Conservation (phyloP, 495 filamentous ascomycete genomes). For the Aspergillus heteromorphus region DNA sequence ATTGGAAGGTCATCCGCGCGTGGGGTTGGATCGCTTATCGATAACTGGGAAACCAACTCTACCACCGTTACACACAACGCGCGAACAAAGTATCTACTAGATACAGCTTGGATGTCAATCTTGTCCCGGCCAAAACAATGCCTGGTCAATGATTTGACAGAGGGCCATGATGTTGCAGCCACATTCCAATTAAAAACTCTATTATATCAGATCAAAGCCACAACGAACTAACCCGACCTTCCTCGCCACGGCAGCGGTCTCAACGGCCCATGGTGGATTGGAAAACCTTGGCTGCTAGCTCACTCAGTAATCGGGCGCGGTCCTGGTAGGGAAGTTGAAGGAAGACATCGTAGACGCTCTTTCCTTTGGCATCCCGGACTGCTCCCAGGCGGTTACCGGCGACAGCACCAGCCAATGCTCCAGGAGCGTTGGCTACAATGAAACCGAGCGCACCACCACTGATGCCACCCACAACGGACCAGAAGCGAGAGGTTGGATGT, state of each 20-base stretch:
- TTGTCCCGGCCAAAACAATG: neutral
- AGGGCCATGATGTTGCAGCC: too few species aligned
- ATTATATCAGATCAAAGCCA: neutral
- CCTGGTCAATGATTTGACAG: neutral
- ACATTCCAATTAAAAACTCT: too few species aligned
- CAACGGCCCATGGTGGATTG: conserved; percentile 36
- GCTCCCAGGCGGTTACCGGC: conserved; percentile 88
- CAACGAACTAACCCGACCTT: neutral
- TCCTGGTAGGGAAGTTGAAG: conserved; percentile 74
- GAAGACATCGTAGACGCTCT: conserved; percentile 93
- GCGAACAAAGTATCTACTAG: neutral
- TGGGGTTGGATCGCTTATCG: conserved; percentile 13
- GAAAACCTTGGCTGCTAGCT: conserved; percentile 69
- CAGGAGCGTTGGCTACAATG: conserved; percentile 88
- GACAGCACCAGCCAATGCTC: conserved; percentile 82
- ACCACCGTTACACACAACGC: neutral
- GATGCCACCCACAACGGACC: conserved; percentile 77
- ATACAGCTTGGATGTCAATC: neutral
- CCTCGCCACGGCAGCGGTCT: neutral
- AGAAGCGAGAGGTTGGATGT: conserved; percentile 68
- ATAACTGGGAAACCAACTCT: conserved; percentile 9
- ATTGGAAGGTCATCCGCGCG: neutral
- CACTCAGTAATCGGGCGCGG: conserved; percentile 68
- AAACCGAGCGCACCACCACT: conserved; percentile 91
- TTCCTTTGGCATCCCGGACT: conserved; percentile 81